Conservation (phyloP, 306 rosid genomes). For the Fragaria ananassa region DNA sequence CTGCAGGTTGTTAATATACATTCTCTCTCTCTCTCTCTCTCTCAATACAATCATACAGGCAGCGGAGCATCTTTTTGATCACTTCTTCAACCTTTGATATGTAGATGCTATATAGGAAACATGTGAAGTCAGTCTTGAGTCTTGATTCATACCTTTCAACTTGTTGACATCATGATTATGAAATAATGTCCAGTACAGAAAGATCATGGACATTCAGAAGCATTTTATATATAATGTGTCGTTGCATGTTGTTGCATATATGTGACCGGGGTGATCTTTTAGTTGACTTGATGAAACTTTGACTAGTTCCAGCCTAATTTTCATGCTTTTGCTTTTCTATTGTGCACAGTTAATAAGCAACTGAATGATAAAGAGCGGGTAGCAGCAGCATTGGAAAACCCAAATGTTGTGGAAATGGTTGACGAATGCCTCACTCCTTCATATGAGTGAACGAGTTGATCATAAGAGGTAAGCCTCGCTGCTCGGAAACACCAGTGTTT, state of each 20-base stretch:
- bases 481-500: not conserved
- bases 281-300: not conserved
- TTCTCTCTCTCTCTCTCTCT: slow-evolving; percentile 9
- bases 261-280: not conserved
- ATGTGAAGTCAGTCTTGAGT: not conserved
- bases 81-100: not conserved
- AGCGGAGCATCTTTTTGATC: not conserved
- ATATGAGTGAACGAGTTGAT: slow-evolving; percentile 32
- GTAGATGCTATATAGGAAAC: not conserved
- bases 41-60: not conserved
- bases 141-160: not conserved
- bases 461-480: not conserved
- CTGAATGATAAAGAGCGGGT: slow-evolving; percentile 92
- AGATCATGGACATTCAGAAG: not conserved
- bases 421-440: slow-evolving; percentile 94
- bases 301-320: not conserved
- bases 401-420: slow-evolving; percentile 76
- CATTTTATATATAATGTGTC: not conserved
- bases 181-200: not conserved
- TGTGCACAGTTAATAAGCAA: slow-evolving; percentile 79
- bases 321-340: not conserved
- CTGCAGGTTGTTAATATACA: slow-evolving; percentile 50
- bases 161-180: not conserved
- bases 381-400: slow-evolving; percentile 93
- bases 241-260: not conserved